Base-by-base conservation (phyloP, 345 rosid genomes). In the Syzygium aromaticum region DNA sequence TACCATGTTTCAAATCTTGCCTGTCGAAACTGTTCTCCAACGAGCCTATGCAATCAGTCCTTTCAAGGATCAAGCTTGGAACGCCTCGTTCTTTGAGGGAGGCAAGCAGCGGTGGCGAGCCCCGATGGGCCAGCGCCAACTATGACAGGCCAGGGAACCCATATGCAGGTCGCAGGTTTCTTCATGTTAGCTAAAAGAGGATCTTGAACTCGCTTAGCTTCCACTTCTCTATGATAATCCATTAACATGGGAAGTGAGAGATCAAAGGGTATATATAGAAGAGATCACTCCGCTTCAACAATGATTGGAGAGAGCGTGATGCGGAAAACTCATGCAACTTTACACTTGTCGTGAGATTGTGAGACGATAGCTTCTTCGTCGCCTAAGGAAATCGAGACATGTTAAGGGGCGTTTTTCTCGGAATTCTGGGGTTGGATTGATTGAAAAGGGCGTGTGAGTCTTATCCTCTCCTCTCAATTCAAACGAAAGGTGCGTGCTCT, bases 41-140 rank as follows among this genome's bases (percentile, higher is more conserved):
- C n/a, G n/a, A n/a, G 30, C 96, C 98, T 87, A 97, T 90, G 77
- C 98, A 94, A 88, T 89, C 84, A 21, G 92, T 91, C 86, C 93
- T 92, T 87, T 97, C 99, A 7, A 97, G 95, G 87, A 96, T 94
- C 91, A 95, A 87, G 88, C 94, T 87, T 0, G 94, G 91, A 23
- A 97, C 86, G 23, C 93, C 94, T 88, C 87, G 93, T 22, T 92
- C 89, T 85, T 91, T 91, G 82, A 97, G n/a, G n/a, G n/a, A n/a
- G 96, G 89, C 97, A 94, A 30, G 97, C 97, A 1, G 97, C 97
- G 3, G 91, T 85, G 38, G 97, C 98, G 11, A 97, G 89, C 3
- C 98, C 98, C 0, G 98, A 94, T 5, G 98, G 98, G 5, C 99
- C 99, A 3, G 96, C 97, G 22, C 99, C 98, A 21, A 97, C 94